Base-by-base conservation (phyloP, 805 yeast species). In the Cyberlindnera saturnus region DNA sequence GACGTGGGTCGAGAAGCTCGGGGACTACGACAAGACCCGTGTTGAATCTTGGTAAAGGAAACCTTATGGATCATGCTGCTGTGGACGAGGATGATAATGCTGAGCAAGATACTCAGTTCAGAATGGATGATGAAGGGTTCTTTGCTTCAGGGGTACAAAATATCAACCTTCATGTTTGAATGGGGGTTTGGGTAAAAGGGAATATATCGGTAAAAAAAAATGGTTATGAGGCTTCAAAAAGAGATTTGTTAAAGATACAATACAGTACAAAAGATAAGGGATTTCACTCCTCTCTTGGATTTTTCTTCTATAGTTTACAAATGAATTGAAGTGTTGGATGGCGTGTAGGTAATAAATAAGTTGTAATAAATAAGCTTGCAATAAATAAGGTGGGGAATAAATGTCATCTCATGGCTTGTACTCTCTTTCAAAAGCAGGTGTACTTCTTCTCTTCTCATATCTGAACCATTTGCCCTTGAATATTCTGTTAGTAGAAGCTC, bases 1-100 rank as follows among this genome's bases (percentile, higher is more conserved):
- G 96, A 37, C 78, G 88, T 47, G 73, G 71, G 40, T 81, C 89
- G 10, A 69, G 87, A 45, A 72, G 79, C 4, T 55, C 63, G 10
- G 36, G 35, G 20, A 20, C 36, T 9, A 46, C 50, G 23, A 40
- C 56, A 16, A 48, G 52, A 39, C 53, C 51, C 10, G 33, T 39
- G 15, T 18, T 32, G 23, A 18, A 42, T 18, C 9, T 34, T n/a
- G 19, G 17, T 35, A 20, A 9, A 30, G 32, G 32, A 30, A 8
- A n/a, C 11, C 20, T 13, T 38, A 23, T 23, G 4, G 28, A 23
- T 23, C 28, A 23, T 10, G 17, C 33, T n/a, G 33, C 10, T 10
- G 33, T 17, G 17, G 33, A 30, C 30, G 20, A 39, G 38, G 36
- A 46, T 44, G 51, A 43, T 38, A 33, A 39, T 20, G 49, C 48